A percentile compares a stretch with the other conserved stretches of the same genome.
Evolutionary conservation across 2,329 filamentous ascomycete genomes (phyloP).

Genomic region (Hypoxylon sp.): DNA sequence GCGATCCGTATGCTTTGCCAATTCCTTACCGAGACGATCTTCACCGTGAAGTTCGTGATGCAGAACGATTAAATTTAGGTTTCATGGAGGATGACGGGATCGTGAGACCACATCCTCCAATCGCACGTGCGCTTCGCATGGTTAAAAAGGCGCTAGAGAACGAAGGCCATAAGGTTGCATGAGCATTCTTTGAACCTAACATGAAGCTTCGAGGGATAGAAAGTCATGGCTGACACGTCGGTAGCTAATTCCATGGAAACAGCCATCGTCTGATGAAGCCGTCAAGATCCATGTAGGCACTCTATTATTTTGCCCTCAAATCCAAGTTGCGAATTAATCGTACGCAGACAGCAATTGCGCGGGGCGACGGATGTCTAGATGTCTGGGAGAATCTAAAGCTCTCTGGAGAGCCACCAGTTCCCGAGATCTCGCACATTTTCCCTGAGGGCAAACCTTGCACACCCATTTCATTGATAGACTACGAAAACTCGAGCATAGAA

Average conservation of each 20-base stretch:
- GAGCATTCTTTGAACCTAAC: not conserved
- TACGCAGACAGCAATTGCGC: not conserved
- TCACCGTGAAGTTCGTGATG: not conserved
- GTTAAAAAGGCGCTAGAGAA: not conserved
- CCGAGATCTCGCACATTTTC: constrained; percentile 9
- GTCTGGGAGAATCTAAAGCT: constrained; percentile 10
- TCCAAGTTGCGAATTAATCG: not conserved
- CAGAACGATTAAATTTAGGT: not conserved
- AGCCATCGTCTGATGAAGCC: constrained; percentile 1
- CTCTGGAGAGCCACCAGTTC: constrained; percentile 12
- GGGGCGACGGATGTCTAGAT: constrained; percentile 4
- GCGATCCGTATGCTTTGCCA: constrained; percentile 1
- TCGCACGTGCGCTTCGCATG: constrained; percentile 8
- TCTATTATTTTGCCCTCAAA: not conserved
- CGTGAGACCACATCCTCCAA: constrained; percentile 12
- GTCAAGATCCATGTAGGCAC: constrained; percentile 7
- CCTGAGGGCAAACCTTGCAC: not conserved
- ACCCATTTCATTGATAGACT: not conserved
- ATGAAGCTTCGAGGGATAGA: not conserved
- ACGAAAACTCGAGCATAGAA: not conserved
- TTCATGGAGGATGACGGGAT: constrained; percentile 13
- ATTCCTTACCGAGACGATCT: constrained; percentile 3
- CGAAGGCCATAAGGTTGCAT: constrained; percentile 8
- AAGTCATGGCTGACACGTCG: not conserved
- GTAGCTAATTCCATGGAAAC: constrained; percentile 14